phyloP scores from a whole-genome alignment of 2,329 filamentous ascomycete genomes.

The Alternaria consortialis region DNA sequence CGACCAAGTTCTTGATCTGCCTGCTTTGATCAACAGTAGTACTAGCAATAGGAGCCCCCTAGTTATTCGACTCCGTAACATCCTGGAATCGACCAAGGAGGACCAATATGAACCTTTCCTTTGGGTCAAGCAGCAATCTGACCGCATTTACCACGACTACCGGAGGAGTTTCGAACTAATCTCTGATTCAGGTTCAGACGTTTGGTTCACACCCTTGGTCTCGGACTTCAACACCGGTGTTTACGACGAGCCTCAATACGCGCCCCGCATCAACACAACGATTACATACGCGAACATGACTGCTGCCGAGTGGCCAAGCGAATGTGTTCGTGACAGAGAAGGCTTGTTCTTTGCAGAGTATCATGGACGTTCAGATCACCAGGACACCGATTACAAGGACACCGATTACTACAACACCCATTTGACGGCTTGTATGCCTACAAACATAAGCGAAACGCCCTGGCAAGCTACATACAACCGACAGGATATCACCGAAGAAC shows the following conservation, averaged over 20 bases:
- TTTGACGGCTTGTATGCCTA: constrained; percentile 2
- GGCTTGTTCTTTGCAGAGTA: background rate
- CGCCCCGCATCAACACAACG: constrained; percentile 5
- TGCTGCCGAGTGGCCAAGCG: background rate
- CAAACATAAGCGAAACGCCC: background rate
- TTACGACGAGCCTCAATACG: background rate
- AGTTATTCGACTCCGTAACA: constrained; percentile 1
- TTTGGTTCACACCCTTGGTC: background rate
- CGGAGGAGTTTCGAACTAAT: background rate
- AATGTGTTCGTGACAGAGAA: background rate
- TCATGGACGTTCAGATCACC: background rate
- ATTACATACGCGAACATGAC: background rate
- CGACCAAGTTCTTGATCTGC: background rate
- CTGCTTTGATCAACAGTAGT: background rate
- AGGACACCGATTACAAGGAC: background rate
- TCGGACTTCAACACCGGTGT: background rate
- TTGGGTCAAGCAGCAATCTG: background rate
- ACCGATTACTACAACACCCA: background rate
- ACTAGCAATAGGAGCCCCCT: background rate
- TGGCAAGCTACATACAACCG: constrained; percentile 4
- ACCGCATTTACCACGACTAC: background rate
- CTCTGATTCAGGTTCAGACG: background rate
- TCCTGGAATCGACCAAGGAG: background rate
- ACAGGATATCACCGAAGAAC: background rate
- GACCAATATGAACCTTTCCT: background rate